Evolutionary conservation across 2,329 filamentous ascomycete genomes (phyloP).

Genomic region (Colletotrichum agaves): DNA sequence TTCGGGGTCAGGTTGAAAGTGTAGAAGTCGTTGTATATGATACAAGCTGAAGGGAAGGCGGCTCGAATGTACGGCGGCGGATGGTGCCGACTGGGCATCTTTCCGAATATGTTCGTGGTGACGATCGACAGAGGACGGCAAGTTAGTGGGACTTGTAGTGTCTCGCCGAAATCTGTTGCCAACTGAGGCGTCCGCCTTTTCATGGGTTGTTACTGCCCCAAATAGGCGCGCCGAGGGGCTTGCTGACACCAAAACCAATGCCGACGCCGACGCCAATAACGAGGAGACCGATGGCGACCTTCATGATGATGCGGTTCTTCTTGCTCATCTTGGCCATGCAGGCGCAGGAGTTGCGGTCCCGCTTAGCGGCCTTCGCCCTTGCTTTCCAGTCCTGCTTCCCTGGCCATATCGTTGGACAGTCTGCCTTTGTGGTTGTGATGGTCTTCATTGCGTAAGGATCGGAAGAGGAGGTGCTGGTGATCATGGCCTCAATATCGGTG

Average conservation of each 20-base stretch:
- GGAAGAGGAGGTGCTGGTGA: slow-evolving; percentile 50
- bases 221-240: slow-evolving; percentile 67
- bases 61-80: slow-evolving; percentile 21
- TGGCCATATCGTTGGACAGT: slow-evolving; percentile 67
- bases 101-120: slow-evolving; percentile 10
- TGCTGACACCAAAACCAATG: slow-evolving; percentile 70
- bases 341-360: slow-evolving; percentile 59
- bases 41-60: slow-evolving; percentile 33
- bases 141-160: background rate
- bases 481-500: slow-evolving; percentile 66
- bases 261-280: slow-evolving; percentile 65
- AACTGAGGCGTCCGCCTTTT: background rate
- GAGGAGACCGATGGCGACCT: slow-evolving; percentile 63
- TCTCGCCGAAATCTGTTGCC: background rate
- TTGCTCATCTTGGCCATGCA: slow-evolving; percentile 64
- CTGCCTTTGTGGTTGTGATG: slow-evolving; percentile 53
- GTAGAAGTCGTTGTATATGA: slow-evolving; percentile 30
- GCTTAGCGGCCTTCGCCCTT: slow-evolving; percentile 68
- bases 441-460: slow-evolving; percentile 47
- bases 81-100: background rate
- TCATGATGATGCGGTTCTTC: slow-evolving; percentile 64
- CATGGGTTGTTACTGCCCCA: slow-evolving; percentile 53
- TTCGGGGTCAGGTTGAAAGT: slow-evolving; percentile 11
- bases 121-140: background rate
- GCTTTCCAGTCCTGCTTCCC: slow-evolving; percentile 69